These are phyloP conservation scores for Berkeleyomyces rouxiae DNA, from an alignment of 2,329 filamentous ascomycete genomes.

Conservation along the genomic window DNA sequence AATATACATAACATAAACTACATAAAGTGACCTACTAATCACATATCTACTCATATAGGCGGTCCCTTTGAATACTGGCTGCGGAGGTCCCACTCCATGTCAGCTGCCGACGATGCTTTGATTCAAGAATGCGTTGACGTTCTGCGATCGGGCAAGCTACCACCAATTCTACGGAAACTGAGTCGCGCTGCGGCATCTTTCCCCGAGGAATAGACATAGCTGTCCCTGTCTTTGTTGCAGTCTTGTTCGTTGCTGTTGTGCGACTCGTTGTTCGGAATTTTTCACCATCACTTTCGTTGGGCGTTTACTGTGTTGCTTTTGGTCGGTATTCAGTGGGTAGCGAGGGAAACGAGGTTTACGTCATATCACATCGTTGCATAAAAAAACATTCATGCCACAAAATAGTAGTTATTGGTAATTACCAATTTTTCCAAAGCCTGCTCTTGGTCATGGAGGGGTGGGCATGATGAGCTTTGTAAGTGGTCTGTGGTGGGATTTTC, in stretches of 20 bases:
- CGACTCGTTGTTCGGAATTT: neutral
- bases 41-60: slow-evolving; percentile 17
- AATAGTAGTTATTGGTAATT: neutral
- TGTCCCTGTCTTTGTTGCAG: neutral
- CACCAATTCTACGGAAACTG: slow-evolving; percentile 21
- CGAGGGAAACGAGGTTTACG: slow-evolving; percentile 4
- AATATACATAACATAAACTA: neutral
- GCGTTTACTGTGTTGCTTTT: slow-evolving; percentile 3
- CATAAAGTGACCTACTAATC: neutral
- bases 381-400: neutral
- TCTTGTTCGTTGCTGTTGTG: neutral
- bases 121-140: slow-evolving; percentile 24
- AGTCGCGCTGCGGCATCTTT: slow-evolving; percentile 23
- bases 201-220: slow-evolving; percentile 15
- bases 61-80: slow-evolving; percentile 33
- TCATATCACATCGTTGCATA: neutral
- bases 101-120: slow-evolving; percentile 20
- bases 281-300: neutral
- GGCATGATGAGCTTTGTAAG: too few species aligned
- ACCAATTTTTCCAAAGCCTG: neutral
- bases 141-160: slow-evolving; percentile 24
- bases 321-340: neutral
- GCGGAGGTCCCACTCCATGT: slow-evolving; percentile 25
- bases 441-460: too few species aligned
- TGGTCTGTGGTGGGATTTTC: too few species aligned